Conservation (phyloP, 768 basidiomycete species). For the Phylloporus rhodoxanthus region DNA sequence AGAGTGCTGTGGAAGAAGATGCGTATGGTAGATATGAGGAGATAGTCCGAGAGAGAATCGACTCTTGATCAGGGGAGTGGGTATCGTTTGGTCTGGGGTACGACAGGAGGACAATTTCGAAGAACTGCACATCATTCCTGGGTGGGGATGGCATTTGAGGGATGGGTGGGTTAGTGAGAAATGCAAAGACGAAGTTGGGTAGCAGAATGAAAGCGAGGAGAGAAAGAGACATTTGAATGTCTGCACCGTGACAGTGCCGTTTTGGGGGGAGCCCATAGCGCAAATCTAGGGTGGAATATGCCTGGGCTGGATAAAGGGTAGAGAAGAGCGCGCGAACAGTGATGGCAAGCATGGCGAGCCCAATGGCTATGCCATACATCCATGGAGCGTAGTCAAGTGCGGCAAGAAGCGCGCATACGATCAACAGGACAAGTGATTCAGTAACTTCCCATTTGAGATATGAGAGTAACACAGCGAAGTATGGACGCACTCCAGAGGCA, state of each 20-base stretch:
- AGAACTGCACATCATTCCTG: slow-evolving; percentile 23
- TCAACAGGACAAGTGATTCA: slow-evolving; percentile 10
- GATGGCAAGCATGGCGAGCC: slow-evolving; percentile 21
- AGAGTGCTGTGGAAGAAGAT: slow-evolving; percentile 25
- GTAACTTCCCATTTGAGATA: slow-evolving; percentile 13
- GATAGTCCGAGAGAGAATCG: slow-evolving; percentile 34
- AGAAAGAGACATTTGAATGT: slow-evolving; percentile 17
- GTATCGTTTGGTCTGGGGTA: slow-evolving; percentile 35
- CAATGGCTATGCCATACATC: slow-evolving; percentile 32
- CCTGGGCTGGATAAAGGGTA: not conserved
- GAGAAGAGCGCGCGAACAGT: slow-evolving; percentile 5
- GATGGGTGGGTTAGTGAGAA: slow-evolving; percentile 1
- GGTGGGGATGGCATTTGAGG: slow-evolving; percentile 11
- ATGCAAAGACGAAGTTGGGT: not conserved
- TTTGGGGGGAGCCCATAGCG: slow-evolving; percentile 1
- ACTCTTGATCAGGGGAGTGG: slow-evolving; percentile 10
- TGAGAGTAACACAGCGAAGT: not conserved
- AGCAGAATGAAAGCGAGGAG: slow-evolving; percentile 14
- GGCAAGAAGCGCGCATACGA: slow-evolving; percentile 8
- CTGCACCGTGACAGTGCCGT: slow-evolving; percentile 7
- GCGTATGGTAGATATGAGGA: slow-evolving; percentile 34
- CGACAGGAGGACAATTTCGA: slow-evolving; percentile 39
- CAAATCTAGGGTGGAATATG: not conserved
- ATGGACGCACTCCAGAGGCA: slow-evolving; percentile 13
- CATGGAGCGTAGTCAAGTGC: slow-evolving; percentile 35